Evolutionary conservation across 2,329 filamentous ascomycete species (phyloP).

Genomic region (Exophiala spinifera): DNA sequence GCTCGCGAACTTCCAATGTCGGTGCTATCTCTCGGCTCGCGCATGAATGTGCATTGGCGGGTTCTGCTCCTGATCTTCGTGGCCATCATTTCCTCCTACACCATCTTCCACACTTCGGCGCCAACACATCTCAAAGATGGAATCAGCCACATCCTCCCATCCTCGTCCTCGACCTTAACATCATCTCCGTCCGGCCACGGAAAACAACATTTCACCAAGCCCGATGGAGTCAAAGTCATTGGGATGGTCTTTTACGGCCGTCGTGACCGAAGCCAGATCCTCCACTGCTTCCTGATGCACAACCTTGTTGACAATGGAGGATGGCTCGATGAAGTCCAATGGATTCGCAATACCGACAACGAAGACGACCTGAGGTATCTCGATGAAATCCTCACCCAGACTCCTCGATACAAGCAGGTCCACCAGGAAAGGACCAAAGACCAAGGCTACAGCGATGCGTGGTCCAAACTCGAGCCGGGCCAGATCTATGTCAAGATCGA

Average conservation of each 20-base stretch:
- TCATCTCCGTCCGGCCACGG: neutral
- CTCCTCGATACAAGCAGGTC: neutral
- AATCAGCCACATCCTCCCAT: neutral
- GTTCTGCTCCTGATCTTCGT: neutral
- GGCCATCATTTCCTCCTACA: neutral
- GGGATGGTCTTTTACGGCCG: slow-evolving; percentile 50
- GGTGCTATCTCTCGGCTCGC: neutral
- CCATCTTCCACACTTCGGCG: neutral
- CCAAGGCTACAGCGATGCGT: slow-evolving; percentile 29
- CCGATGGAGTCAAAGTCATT: slow-evolving; percentile 33
- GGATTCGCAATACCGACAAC: slow-evolving; percentile 42
- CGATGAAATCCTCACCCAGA: slow-evolving; percentile 27
- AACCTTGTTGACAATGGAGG: slow-evolving; percentile 47
- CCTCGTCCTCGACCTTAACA: neutral
- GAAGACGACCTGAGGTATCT: slow-evolving; percentile 42
- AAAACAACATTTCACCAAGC: slow-evolving; percentile 1
- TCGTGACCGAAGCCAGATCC: slow-evolving; percentile 43
- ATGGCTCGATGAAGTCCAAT: slow-evolving; percentile 46
- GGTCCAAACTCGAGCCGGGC: slow-evolving; percentile 24
- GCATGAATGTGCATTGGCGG: neutral
- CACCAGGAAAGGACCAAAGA: slow-evolving; percentile 1
- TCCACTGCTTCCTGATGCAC: slow-evolving; percentile 46
- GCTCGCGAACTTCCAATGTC: neutral
- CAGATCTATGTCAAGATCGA: slow-evolving; percentile 44
- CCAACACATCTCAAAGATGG: neutral